These are phyloP conservation scores for Neurospora terricola DNA, from an alignment of 495 filamentous ascomycete genomes.

Conservation along the genomic window DNA sequence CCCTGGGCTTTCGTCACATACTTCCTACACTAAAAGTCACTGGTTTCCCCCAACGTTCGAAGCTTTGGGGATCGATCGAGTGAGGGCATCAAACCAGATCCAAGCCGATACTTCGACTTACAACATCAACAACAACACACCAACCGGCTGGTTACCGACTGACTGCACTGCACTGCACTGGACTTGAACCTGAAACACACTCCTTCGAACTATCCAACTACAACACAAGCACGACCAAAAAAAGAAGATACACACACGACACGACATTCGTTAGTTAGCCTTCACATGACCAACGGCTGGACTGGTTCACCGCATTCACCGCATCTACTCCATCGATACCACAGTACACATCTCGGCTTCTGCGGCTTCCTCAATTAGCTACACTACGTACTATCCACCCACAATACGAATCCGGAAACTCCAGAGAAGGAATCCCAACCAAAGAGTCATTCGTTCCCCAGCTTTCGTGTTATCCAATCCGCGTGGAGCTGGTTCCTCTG, in stretches of 20 bases:
- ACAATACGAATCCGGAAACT: not conserved
- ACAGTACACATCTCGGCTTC: not conserved
- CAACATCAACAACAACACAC: not conserved
- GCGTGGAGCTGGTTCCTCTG: not conserved
- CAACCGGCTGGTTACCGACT: not conserved
- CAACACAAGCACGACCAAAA: not conserved
- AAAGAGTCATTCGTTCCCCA: not conserved
- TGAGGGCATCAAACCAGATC: not conserved
- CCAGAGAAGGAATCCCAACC: not conserved
- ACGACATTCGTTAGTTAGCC: not conserved
- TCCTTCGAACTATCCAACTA: not conserved
- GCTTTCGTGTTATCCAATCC: not conserved
- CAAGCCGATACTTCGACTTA: not conserved
- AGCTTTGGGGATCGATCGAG: not conserved
- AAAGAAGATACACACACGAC: not conserved
- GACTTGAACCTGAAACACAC: not conserved
- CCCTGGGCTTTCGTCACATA: not conserved
- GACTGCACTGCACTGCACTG: not conserved
- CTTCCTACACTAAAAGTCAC: not conserved
- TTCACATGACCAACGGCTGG: not conserved
- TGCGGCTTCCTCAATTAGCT: not conserved
- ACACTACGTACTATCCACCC: not conserved
- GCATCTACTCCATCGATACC: not conserved
- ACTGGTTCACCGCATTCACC: not conserved
- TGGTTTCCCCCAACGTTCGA: not conserved